These are phyloP conservation scores for Botryosphaeria agaves DNA, from an alignment of 2,329 filamentous ascomycete genomes.

Conservation along the genomic window DNA sequence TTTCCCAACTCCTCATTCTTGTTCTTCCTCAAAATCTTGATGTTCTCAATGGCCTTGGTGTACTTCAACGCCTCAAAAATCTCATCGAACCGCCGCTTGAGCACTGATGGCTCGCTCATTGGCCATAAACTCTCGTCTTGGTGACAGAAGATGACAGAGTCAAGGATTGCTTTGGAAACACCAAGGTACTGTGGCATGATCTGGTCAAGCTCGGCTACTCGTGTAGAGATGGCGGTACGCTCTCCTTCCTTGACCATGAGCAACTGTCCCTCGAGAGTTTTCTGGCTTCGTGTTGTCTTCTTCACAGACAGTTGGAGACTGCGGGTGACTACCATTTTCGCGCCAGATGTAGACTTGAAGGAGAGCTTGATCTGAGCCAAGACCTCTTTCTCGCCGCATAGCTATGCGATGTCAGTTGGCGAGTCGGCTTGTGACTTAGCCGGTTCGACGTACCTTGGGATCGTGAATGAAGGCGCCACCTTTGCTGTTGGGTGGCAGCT, in stretches of 20 bases:
- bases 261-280: constrained; percentile 70
- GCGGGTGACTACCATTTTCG: constrained; percentile 67
- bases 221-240: constrained; percentile 59
- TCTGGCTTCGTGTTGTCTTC: constrained; percentile 57
- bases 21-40: constrained; percentile 72
- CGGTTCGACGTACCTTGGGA: constrained; percentile 45
- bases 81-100: constrained; percentile 93
- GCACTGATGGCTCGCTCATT: constrained; percentile 64
- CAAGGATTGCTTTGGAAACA: constrained; percentile 76
- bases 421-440: constrained; percentile 1
- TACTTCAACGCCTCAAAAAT: constrained; percentile 97
- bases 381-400: constrained; percentile 75
- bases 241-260: constrained; percentile 66
- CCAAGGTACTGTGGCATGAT: constrained; percentile 76
- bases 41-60: constrained; percentile 91
- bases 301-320: constrained; percentile 76
- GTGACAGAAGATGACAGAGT: constrained; percentile 95
- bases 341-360: constrained; percentile 63
- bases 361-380: constrained; percentile 80
- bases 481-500: constrained; percentile 76
- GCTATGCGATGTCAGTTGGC: constrained; percentile 22
- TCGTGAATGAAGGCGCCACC: constrained; percentile 94
- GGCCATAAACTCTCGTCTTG: constrained; percentile 97
- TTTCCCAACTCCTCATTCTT: constrained; percentile 59
- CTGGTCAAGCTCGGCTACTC: constrained; percentile 64